These are phyloP conservation scores for Diatrype stigma DNA, from an alignment of 2,329 filamentous ascomycete species.

Conservation along the genomic window DNA sequence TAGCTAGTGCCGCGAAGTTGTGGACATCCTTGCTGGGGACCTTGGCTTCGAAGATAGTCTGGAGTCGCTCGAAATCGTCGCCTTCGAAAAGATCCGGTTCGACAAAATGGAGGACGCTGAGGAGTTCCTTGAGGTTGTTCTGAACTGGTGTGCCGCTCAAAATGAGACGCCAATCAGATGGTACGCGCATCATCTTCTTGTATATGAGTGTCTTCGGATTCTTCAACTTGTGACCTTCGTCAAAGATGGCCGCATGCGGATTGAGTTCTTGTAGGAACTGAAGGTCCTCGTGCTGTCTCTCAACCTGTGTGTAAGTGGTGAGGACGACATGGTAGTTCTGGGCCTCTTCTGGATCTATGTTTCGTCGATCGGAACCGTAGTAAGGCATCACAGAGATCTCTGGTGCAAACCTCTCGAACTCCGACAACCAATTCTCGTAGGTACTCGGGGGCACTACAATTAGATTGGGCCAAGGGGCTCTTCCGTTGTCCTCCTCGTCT, in stretches of 20 bases:
- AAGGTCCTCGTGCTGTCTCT: slow-evolving; percentile 43
- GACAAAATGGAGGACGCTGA: slow-evolving; percentile 88
- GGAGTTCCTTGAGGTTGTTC: slow-evolving; percentile 90
- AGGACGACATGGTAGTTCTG: slow-evolving; percentile 61
- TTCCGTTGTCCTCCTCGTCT: slow-evolving; percentile 23
- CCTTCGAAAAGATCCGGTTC: slow-evolving; percentile 78
- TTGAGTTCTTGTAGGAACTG: slow-evolving; percentile 44
- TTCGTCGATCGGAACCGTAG: slow-evolving; percentile 55
- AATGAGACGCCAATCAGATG: slow-evolving; percentile 77
- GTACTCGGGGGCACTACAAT: slow-evolving; percentile 92
- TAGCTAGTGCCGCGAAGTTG: slow-evolving; percentile 79
- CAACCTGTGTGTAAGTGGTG: slow-evolving; percentile 58
- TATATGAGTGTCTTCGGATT: slow-evolving; percentile 82
- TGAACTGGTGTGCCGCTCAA: slow-evolving; percentile 88
- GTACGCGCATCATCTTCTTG: slow-evolving; percentile 71
- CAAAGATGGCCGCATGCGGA: slow-evolving; percentile 66
- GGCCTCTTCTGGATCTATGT: slow-evolving; percentile 60
- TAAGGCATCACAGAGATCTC: slow-evolving; percentile 69
- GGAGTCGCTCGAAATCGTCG: slow-evolving; percentile 67
- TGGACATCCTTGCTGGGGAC: slow-evolving; percentile 76
- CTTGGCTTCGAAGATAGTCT: slow-evolving; percentile 86
- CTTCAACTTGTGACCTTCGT: slow-evolving; percentile 92
- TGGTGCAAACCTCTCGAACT: slow-evolving; percentile 85
- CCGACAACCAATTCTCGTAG: slow-evolving; percentile 90
- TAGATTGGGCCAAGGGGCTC: slow-evolving; percentile 65